phyloP scores from a whole-genome alignment of 1,284 basidiomycete species.

The Tilletia caries region DNA sequence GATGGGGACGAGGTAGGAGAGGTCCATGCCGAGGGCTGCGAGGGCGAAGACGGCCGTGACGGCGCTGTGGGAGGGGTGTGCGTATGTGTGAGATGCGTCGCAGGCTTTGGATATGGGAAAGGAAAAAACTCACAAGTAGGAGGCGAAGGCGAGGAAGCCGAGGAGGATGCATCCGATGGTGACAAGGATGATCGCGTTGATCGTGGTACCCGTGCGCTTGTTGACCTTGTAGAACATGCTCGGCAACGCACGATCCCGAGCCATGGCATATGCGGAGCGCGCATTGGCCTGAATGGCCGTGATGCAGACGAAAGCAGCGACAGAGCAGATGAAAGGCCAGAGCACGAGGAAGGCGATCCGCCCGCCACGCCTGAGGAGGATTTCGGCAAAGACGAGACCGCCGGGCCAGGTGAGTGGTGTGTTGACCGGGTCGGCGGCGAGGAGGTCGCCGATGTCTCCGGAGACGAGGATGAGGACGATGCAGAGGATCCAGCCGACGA shows the following conservation, averaged over 20 bases:
- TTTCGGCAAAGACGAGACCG: conserved; percentile 49
- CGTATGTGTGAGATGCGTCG: not conserved
- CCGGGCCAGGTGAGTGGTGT: conserved; percentile 35
- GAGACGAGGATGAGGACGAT: conserved; percentile 74
- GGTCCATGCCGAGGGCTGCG: conserved; percentile 74
- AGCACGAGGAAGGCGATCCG: conserved; percentile 66
- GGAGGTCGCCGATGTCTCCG: conserved; percentile 39
- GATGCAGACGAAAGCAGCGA: conserved; percentile 54
- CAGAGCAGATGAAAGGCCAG: conserved; percentile 50
- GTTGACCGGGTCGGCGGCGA: conserved; percentile 18
- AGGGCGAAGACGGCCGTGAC: conserved; percentile 50
- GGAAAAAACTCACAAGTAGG: conserved; percentile 15
- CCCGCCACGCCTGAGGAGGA: conserved; percentile 42
- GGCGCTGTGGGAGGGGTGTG: conserved; percentile 25
- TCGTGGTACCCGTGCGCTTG: conserved; percentile 64
- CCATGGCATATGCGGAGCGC: conserved; percentile 83
- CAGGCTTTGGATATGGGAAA: not conserved
- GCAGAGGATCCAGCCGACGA: conserved; percentile 52
- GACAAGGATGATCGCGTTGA: conserved; percentile 77
- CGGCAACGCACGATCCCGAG: conserved; percentile 76
- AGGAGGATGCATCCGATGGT: conserved; percentile 58
- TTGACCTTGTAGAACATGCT: conserved; percentile 76
- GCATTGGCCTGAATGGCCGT: conserved; percentile 78
- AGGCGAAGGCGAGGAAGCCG: conserved; percentile 42
- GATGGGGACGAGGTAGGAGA: conserved; percentile 59